These are phyloP conservation scores for Pseudocercospora ulei DNA, from an alignment of 2,329 filamentous ascomycete genomes.

Conservation along the genomic window DNA sequence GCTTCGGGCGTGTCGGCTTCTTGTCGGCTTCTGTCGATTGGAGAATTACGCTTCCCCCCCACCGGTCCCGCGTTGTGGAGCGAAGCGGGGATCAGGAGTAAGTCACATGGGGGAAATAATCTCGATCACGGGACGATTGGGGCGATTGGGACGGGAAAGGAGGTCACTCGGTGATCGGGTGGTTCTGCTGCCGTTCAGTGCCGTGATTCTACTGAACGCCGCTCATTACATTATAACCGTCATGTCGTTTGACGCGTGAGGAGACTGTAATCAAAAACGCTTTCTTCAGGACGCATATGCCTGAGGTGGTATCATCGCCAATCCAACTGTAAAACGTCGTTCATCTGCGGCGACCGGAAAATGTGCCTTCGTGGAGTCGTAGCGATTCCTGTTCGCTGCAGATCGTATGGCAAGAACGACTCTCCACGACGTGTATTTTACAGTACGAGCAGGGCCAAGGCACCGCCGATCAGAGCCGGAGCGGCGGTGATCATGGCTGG, in stretches of 20 bases:
- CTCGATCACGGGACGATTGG: no score
- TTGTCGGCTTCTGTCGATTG: no score
- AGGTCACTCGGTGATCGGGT: no score
- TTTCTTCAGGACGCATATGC: conserved; percentile 11
- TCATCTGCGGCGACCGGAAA: conserved; percentile 11
- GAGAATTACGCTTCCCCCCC: no score
- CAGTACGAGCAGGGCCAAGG: conserved; percentile 39
- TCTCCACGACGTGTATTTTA: conserved; percentile 17
- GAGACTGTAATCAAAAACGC: conserved; percentile 8
- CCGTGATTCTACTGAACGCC: neutral
- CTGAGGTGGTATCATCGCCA: conserved; percentile 18
- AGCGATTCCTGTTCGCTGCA: conserved; percentile 6
- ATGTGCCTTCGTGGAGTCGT: conserved; percentile 17
- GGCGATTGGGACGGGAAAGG: no score
- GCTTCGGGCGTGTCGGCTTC: no score
- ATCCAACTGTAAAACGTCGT: conserved; percentile 9
- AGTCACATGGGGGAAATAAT: no score
- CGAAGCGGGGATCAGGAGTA: no score
- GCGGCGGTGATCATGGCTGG: conserved; percentile 32
- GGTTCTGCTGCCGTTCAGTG: neutral
- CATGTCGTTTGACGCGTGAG: conserved; percentile 14
- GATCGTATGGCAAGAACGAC: conserved; percentile 1
- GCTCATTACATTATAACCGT: conserved; percentile 10
- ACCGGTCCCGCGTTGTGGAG: no score
- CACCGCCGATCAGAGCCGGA: conserved; percentile 31